Base-by-base conservation (phyloP, 169 alveolate genomes). In the Amoebophrya sp. region DNA sequence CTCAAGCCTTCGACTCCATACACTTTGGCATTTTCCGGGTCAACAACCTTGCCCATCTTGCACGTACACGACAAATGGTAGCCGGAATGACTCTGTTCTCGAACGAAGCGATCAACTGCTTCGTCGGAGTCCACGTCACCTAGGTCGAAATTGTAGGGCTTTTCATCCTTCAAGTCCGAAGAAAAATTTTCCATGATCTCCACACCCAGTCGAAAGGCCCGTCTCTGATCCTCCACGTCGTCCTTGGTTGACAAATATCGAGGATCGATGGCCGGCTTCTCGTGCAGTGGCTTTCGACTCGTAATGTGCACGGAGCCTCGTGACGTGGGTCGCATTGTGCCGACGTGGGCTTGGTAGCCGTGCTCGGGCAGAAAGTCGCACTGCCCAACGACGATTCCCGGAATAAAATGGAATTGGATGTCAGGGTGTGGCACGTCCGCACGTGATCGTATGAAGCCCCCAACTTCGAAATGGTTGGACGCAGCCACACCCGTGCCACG, bases 351-450 rank as follows among this genome's bases (percentile, higher is more conserved):
- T 23, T 89, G 91, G 65, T 89, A 89, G 65, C 91, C 91, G 76
- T 89, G 91, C 26, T 89, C 77, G 10, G 91, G 91, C 38, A 89
- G 76, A 76, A 89, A 89, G 36, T 89, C 91, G 55, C 34, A 54
- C 53, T 93, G 94, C 39, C 92, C 92, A 39, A 41, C 89, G 2
- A 93, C 94, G 29, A 89, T 6, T 89, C 92, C 83, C 53, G 94
- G 94, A 40, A 90, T 89, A 90, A 89, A 93, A 38, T 93, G 94
- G 55, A 89, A 89, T 41, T 93, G 90, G 40, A 78, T 41, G 92
- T 93, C 94, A 41, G 90, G 90, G 92, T 47, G 47, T 0, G 40
- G 83, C 34, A 90, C 47, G 18, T 90, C 90, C 41, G 41, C 54
- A 14, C 55, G 39, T 3, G 90, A 65, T n/a, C 92, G 54, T 3